Conservation (phyloP, 345 rosid species). For the Eutrema yunnanense region DNA sequence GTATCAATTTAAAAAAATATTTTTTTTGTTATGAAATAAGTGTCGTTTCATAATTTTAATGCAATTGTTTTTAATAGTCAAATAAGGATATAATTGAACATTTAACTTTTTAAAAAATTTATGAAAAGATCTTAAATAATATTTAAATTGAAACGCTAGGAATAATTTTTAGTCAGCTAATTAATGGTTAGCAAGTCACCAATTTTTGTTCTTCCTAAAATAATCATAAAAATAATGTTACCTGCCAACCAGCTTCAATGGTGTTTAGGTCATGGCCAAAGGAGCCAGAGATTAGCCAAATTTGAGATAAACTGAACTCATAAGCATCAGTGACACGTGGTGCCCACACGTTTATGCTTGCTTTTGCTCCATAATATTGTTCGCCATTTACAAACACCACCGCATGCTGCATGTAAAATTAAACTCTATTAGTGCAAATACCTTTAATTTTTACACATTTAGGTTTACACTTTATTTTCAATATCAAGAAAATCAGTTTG, state of each 20-base stretch:
- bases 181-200: background rate
- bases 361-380: constrained; percentile 91
- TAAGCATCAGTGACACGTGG: constrained; percentile 66
- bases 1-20: too few relatives aligned
- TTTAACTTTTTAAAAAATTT: too few relatives aligned
- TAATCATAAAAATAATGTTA: background rate
- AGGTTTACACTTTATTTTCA: constrained; percentile 3
- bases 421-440: background rate
- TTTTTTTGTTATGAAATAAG: too few relatives aligned
- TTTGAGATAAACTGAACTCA: constrained; percentile 90
- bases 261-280: constrained; percentile 92
- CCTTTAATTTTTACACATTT: background rate
- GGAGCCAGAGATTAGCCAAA: constrained; percentile 96
- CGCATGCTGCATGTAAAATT: constrained; percentile 64
- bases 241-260: constrained; percentile 99
- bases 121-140: too few relatives aligned
- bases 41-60: too few relatives aligned
- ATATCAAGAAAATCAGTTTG: constrained; percentile 5
- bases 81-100: too few relatives aligned
- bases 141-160: too few relatives aligned
- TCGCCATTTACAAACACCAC: constrained; percentile 88
- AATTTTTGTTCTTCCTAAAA: background rate
- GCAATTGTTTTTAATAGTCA: too few relatives aligned
- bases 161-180: background rate
- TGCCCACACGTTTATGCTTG: constrained; percentile 88